Conservation (phyloP, 306 rosid species). For the Vachellia pachyceras region DNA sequence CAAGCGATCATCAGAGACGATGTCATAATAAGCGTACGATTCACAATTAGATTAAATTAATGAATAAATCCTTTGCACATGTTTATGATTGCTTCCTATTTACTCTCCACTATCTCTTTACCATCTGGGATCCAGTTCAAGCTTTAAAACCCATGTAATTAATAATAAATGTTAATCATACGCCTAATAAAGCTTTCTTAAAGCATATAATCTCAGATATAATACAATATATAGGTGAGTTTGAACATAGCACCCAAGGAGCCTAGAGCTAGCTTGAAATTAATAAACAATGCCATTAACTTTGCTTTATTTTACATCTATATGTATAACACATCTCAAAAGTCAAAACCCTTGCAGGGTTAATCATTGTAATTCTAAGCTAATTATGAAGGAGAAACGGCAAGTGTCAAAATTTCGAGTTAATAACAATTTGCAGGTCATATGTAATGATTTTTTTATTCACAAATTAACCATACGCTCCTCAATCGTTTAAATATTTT, state of each 20-base stretch:
- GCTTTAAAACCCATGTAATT: conserved; percentile 31
- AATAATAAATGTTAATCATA: conserved; percentile 38
- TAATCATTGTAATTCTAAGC: conserved; percentile 47
- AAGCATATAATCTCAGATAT: conserved; percentile 22
- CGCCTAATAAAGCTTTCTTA: conserved; percentile 42
- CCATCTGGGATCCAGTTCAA: conserved; percentile 35
- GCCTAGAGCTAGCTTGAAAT: conserved; percentile 44
- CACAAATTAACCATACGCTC: not conserved
- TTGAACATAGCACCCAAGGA: conserved; percentile 46
- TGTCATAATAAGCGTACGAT: conserved; percentile 25
- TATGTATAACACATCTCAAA: conserved; percentile 34
- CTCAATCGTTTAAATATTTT: not conserved
- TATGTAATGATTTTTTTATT: not conserved
- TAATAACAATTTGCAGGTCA: not conserved
- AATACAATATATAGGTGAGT: conserved; percentile 2
- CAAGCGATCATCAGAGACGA: conserved; percentile 29
- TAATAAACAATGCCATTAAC: not conserved
- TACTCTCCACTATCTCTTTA: conserved; percentile 51
- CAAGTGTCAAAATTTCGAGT: conserved; percentile 30
- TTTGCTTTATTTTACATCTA: not conserved
- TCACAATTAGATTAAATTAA: conserved; percentile 28
- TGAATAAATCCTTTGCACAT: conserved; percentile 59
- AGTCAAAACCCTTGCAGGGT: conserved; percentile 35
- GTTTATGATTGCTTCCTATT: conserved; percentile 66
- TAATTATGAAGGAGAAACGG: conserved; percentile 4